Conservation (phyloP, 2,329 filamentous ascomycete genomes). For the Botrytis galanthina region DNA sequence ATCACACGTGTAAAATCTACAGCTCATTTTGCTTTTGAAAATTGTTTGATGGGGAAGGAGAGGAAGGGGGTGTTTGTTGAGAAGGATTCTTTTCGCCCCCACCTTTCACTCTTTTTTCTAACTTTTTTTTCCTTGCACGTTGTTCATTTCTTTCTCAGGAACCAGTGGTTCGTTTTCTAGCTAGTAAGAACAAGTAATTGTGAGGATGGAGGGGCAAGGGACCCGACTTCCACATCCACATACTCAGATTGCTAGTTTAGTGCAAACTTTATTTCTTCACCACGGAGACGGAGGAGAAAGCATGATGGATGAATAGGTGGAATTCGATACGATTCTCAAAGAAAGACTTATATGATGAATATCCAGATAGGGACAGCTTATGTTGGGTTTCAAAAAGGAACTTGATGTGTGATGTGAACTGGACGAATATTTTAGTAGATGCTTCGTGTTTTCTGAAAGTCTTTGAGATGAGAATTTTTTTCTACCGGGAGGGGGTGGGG, state of each 20-base stretch:
- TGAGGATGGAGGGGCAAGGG: not conserved
- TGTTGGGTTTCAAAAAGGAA: constrained; percentile 48
- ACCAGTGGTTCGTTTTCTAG: not conserved
- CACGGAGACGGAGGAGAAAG: not conserved
- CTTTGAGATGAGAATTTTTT: constrained; percentile 18
- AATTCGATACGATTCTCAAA: not conserved
- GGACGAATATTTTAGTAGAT: constrained; percentile 99
- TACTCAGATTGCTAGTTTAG: not conserved
- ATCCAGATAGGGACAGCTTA: constrained; percentile 99
- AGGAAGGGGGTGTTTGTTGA: not conserved
- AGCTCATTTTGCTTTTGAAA: not conserved
- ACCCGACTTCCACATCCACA: not conserved
- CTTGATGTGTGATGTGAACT: constrained; percentile 83
- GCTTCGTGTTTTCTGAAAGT: constrained; percentile 75
- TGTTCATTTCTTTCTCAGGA: not conserved
- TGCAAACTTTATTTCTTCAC: not conserved
- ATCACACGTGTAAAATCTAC: not conserved
- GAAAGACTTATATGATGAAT: constrained; percentile 74
- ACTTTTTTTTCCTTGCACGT: not conserved
- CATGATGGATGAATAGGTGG: accelerated
- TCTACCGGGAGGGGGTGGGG: not conserved
- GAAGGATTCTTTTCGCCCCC: not conserved
- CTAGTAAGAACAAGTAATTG: not conserved
- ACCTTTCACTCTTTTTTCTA: not conserved
- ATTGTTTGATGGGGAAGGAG: too few species aligned